phyloP scores from a whole-genome alignment of 1,139 yeast species.

The Saccharomyces hybrid region DNA sequence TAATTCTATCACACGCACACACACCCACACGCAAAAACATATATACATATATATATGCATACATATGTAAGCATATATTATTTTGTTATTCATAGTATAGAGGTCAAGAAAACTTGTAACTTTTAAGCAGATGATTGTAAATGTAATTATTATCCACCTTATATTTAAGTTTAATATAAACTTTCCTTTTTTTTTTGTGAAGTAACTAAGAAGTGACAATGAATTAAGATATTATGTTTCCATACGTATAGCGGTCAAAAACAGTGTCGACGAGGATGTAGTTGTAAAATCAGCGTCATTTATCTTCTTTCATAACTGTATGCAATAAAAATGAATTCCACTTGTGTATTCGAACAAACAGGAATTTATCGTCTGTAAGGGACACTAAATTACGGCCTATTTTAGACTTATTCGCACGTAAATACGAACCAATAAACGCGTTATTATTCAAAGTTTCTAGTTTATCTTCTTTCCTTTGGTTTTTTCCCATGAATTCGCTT shows the following conservation, averaged over 20 bases:
- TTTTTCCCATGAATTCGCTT: slow-evolving; percentile 26
- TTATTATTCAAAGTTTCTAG: slow-evolving; percentile 37
- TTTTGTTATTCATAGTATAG: background rate
- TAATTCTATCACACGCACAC: background rate
- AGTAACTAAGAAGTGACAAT: background rate
- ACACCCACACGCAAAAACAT: background rate
- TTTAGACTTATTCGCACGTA: slow-evolving; percentile 43
- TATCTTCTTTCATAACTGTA: slow-evolving; percentile 9
- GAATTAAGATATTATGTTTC: background rate
- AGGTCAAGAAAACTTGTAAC: background rate
- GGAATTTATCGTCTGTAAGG: slow-evolving; percentile 49
- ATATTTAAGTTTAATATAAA: background rate
- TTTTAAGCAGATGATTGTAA: background rate
- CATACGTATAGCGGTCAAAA: background rate
- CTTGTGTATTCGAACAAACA: slow-evolving; percentile 59
- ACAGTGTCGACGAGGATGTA: background rate
- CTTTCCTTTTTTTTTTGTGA: background rate
- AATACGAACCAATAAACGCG: slow-evolving; percentile 27
- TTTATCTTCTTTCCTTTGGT: slow-evolving; percentile 36
- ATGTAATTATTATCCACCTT: background rate
- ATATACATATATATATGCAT: background rate
- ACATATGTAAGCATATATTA: background rate
- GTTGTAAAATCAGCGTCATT: background rate
- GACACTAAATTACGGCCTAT: slow-evolving; percentile 53
- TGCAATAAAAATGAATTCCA: slow-evolving; percentile 51